A percentile compares a stretch with the other conserved stretches of the same genome.
Conservation (phyloP, 805 yeast species). For the Dipodascopsis tothii region DNA sequence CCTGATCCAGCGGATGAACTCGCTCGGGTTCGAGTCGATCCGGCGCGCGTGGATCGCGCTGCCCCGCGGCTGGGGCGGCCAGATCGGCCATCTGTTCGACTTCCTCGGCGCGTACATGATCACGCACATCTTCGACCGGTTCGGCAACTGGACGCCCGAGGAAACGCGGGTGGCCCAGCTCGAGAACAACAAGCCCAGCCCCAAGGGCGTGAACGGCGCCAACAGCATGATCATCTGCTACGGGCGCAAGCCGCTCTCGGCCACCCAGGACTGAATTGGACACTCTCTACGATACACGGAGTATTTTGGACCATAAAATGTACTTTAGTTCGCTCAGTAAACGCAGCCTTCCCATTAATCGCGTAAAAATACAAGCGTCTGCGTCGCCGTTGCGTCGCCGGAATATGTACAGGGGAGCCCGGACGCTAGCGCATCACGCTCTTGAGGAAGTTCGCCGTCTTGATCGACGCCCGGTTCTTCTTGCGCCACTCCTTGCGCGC, state of each 20-base stretch:
- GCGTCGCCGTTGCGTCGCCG: not conserved
- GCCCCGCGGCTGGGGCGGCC: conserved; percentile 31
- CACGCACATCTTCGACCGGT: not conserved
- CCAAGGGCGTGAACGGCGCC: not conserved
- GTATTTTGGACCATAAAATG: too few species aligned
- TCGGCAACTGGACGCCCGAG: not conserved
- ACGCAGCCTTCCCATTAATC: too few species aligned
- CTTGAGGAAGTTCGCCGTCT: conserved; percentile 68
- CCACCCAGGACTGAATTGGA: not conserved
- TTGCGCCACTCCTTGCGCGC: conserved; percentile 66
- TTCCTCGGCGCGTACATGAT: not conserved
- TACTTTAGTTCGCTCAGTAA: too few species aligned
- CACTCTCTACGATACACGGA: too few species aligned
- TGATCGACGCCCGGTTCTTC: conserved; percentile 61
- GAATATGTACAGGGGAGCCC: not conserved
- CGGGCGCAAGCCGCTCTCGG: conserved; percentile 5
- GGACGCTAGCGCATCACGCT: conserved; percentile 26
- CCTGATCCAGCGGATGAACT: conserved; percentile 13
- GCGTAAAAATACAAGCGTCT: not conserved
- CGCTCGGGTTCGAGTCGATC: conserved; percentile 27
- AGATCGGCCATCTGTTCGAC: not conserved
- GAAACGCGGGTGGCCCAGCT: not conserved
- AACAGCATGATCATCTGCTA: conserved; percentile 1
- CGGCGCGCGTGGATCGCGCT: conserved; percentile 26
- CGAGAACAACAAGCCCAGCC: not conserved